phyloP scores from a whole-genome alignment of 2,329 filamentous ascomycete species.

The Proliferodiscus dingleyae region DNA sequence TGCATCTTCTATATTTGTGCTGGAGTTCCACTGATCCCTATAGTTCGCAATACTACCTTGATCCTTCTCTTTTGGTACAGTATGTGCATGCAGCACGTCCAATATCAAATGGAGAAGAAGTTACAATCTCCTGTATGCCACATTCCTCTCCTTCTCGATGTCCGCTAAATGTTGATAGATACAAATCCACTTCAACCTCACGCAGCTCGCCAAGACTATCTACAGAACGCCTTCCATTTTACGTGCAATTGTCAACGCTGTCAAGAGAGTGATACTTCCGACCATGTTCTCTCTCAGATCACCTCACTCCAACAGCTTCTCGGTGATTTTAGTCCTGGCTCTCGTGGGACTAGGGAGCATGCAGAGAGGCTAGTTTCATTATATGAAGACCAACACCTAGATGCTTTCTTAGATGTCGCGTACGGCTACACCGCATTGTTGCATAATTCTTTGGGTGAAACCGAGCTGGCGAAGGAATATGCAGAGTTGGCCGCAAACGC shows the following conservation, averaged over 20 bases:
- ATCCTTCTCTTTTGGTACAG: constrained; percentile 33
- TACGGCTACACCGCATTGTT: constrained; percentile 38
- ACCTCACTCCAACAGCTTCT: constrained; percentile 25
- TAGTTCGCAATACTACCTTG: constrained; percentile 30
- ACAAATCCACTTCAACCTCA: constrained; percentile 34
- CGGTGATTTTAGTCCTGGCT: constrained; percentile 1
- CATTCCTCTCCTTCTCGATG: background rate
- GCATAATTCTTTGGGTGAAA: constrained; percentile 33
- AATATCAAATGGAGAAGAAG: constrained; percentile 34
- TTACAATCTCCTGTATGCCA: constrained; percentile 34
- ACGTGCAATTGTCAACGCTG: constrained; percentile 37
- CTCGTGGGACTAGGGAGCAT: constrained; percentile 17
- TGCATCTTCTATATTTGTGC: background rate
- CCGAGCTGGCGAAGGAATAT: constrained; percentile 30
- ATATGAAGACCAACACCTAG: constrained; percentile 34
- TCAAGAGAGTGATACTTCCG: constrained; percentile 25
- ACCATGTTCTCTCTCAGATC: constrained; percentile 31
- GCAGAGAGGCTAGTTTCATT: constrained; percentile 33
- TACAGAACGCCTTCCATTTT: constrained; percentile 36
- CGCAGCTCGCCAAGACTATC: constrained; percentile 28
- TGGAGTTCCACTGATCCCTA: no score
- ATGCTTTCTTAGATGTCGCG: constrained; percentile 36
- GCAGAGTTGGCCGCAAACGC: constrained; percentile 33
- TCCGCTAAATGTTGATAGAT: constrained; percentile 14
- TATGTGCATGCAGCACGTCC: constrained; percentile 34